Base-by-base conservation (phyloP, 2,329 filamentous ascomycete genomes). In the Ceratocystis colombiana region DNA sequence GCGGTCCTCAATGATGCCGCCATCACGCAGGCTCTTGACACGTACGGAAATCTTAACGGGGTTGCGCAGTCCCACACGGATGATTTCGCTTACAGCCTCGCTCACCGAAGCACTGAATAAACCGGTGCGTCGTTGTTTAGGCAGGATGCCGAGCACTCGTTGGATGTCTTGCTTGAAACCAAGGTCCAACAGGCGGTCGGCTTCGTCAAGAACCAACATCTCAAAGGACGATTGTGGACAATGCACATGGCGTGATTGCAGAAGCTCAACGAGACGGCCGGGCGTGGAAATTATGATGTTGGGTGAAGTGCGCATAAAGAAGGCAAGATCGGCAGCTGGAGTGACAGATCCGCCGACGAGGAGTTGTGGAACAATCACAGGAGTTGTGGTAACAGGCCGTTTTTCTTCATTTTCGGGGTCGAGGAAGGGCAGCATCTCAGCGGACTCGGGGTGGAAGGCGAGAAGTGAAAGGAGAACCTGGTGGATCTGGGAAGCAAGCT, bases 81-180 rank as follows among this genome's bases (percentile, higher is more conserved):
- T 91, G 65, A 99, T 88, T 73, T 96, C 89, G 69, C 92, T 87
- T 0, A 99, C 89, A 1, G 94, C 94, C 73, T 97, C 94, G 71
- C 88, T 94, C n/a, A 99, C 89, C 72, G 89, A 95, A 12, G 94
- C 94, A 72, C 90, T 96, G 76, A 97, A 99, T 0, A 99, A 78
- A 0, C 94, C 94, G 0, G 94, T 99, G 62, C 94, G 83, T 64
- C 94, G 82, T 74, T 99, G 94, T 73, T 99, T 99, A 0, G 94
- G 94, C 5, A 99, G 77, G 17, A 88, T 83, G 0, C 85, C 84
- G 25, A 99, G 78, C 50, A 97, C 96, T 66, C 85, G 89, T 71
- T 94, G 90, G 33, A 99, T 76, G 70, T 96, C 91, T 66, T 89
- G 87, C 74, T 95, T 94, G 76, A 99, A 97, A 5, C 95, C 94